These are phyloP conservation scores for Eutrema heterophyllum DNA, from an alignment of 345 rosid species.

Conservation along the genomic window DNA sequence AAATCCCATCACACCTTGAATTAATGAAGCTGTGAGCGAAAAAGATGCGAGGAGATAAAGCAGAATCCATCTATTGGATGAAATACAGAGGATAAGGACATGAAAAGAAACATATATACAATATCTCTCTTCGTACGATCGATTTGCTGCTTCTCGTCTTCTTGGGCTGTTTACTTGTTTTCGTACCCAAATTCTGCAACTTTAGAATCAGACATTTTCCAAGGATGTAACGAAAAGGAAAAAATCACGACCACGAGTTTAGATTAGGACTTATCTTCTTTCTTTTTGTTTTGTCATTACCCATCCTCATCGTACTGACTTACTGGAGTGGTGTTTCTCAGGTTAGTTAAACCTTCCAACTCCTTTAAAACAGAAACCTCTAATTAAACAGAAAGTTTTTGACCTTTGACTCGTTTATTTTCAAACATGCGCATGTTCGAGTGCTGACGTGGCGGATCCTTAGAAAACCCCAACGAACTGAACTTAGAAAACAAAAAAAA, in stretches of 20 bases:
- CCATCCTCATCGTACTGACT: constrained; percentile 11
- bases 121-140: neutral
- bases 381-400: neutral
- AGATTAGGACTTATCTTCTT: constrained; percentile 13
- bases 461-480: constrained; percentile 1
- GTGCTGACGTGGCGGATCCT: constrained; percentile 20
- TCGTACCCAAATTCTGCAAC: neutral
- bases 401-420: constrained; percentile 7
- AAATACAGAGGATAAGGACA: neutral
- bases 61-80: constrained; percentile 41
- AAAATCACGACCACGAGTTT: constrained; percentile 22
- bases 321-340: neutral
- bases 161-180: neutral
- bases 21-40: constrained; percentile 30
- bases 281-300: constrained; percentile 1
- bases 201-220: neutral
- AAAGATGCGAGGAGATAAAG: constrained; percentile 22
- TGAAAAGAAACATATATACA: neutral
- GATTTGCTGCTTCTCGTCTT: constrained; percentile 7
- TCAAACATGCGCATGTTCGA: neutral
- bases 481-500: constrained; percentile 2
- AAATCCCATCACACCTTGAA: constrained; percentile 27
- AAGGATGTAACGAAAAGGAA: neutral
- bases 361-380: constrained; percentile 10
- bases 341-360: neutral